These are phyloP conservation scores for Phytophthora tentaculata DNA, from an alignment of 352 stramenopile species.

Conservation along the genomic window DNA sequence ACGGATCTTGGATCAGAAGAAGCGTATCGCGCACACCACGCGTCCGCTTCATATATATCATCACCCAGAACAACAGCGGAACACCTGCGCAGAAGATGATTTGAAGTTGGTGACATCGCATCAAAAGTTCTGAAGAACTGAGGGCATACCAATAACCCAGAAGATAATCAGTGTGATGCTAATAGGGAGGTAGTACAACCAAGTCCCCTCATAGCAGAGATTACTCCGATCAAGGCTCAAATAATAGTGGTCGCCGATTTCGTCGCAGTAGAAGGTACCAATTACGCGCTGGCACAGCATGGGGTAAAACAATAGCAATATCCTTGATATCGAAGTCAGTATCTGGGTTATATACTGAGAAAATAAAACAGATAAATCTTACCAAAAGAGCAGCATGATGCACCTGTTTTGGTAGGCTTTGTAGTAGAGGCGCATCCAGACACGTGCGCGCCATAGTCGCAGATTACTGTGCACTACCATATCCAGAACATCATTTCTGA, in stretches of 20 bases:
- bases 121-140: background rate
- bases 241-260: conserved; percentile 65
- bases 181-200: conserved; percentile 66
- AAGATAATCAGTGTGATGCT: conserved; percentile 48
- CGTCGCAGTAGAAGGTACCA: conserved; percentile 78
- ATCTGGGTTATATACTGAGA: background rate
- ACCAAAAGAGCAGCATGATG: conserved; percentile 82
- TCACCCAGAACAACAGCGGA: conserved; percentile 71
- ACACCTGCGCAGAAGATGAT: conserved; percentile 41
- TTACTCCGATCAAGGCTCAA: conserved; percentile 69
- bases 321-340: conserved; percentile 32
- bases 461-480: conserved; percentile 81
- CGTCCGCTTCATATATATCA: conserved; percentile 61
- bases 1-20: conserved; percentile 49
- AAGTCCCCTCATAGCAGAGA: conserved; percentile 60
- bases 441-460: conserved; percentile 66
- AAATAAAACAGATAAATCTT: background rate
- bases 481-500: conserved; percentile 53
- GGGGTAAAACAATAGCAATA: conserved; percentile 75
- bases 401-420: conserved; percentile 79
- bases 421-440: conserved; percentile 78
- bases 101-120: background rate
- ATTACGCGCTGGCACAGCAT: conserved; percentile 75
- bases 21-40: conserved; percentile 59
- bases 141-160: conserved; percentile 67